Conservation (phyloP, 208 protist species). For the Acanthamoeba triangularis region DNA sequence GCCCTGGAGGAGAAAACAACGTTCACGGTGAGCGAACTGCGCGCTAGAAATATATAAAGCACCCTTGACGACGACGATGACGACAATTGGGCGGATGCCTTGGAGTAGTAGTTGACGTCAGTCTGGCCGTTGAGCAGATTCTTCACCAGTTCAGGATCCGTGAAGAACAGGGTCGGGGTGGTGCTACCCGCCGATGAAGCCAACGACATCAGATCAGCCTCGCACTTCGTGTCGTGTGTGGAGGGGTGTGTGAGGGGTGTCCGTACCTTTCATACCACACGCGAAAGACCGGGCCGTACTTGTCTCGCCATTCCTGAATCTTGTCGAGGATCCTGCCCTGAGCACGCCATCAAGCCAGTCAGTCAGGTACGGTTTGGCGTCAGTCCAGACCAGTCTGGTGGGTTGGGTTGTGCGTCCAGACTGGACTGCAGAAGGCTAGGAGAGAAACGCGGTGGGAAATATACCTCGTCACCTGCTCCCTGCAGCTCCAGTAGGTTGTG, state of each 20-base stretch:
- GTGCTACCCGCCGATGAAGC: neutral
- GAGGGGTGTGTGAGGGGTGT: neutral
- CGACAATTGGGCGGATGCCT: no score
- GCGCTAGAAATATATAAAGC: no score
- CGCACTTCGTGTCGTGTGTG: no score
- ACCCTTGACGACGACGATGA: no score
- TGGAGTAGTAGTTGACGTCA: constrained; percentile 18
- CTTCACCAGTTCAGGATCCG: constrained; percentile 26
- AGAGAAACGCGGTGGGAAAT: neutral
- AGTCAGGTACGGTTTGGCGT: no score
- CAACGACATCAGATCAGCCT: neutral
- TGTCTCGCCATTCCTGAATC: constrained; percentile 3
- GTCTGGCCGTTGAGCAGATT: constrained; percentile 11
- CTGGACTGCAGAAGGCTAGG: no score
- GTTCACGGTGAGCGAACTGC: no score
- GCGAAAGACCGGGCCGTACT: neutral
- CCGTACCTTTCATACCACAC: constrained; percentile 15
- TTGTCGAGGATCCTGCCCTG: constrained; percentile 14
- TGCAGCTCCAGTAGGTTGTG: constrained; percentile 27
- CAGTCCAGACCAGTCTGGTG: no score
- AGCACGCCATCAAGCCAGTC: neutral
- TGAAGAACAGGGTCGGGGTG: neutral
- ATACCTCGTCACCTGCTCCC: constrained; percentile 24
- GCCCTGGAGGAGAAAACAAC: neutral
- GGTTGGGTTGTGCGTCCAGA: no score